phyloP scores from a whole-genome alignment of 2,329 filamentous ascomycete genomes.

The Botrytis fragariae region DNA sequence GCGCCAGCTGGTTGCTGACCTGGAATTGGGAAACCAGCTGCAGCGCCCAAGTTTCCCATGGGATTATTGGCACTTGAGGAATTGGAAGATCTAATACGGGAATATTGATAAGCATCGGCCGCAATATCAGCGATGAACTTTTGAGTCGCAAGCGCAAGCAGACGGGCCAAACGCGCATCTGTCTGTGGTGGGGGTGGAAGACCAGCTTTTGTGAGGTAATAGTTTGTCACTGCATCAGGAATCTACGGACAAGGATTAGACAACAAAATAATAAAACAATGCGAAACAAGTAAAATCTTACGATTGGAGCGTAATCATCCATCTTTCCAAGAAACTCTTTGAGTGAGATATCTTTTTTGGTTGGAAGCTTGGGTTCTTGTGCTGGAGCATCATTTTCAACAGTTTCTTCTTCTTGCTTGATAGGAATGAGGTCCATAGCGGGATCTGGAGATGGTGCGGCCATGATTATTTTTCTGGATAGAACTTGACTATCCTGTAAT shows the following conservation, averaged over 20 bases:
- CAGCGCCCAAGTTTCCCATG: slow-evolving; percentile 80
- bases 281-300: slow-evolving; percentile 48
- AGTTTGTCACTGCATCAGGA: slow-evolving; percentile 93
- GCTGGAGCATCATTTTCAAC: slow-evolving; percentile 48
- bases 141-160: slow-evolving; percentile 95
- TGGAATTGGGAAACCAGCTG: slow-evolving; percentile 64
- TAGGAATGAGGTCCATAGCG: slow-evolving; percentile 34
- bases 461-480: slow-evolving; percentile 29
- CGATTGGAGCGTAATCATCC: slow-evolving; percentile 97
- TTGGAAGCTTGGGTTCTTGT: slow-evolving; percentile 63
- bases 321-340: slow-evolving; percentile 94
- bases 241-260: slow-evolving; percentile 58
- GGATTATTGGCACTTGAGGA: slow-evolving; percentile 84
- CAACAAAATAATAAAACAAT: slow-evolving; percentile 12
- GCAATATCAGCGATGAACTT: slow-evolving; percentile 98
- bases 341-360: slow-evolving; percentile 87
- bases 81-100: slow-evolving; percentile 89
- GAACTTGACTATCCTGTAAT: slow-evolving; percentile 10
- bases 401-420: slow-evolving; percentile 34
- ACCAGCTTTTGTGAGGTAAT: slow-evolving; percentile 95
- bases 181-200: slow-evolving; percentile 90
- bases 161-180: slow-evolving; percentile 83
- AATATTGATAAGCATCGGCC: slow-evolving; percentile 96
- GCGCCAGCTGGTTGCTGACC: slow-evolving; percentile 57
- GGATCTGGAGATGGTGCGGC: slow-evolving; percentile 38